These are phyloP conservation scores for Termitomyces eurrhizus DNA, from an alignment of 768 basidiomycete species.

Conservation along the genomic window DNA sequence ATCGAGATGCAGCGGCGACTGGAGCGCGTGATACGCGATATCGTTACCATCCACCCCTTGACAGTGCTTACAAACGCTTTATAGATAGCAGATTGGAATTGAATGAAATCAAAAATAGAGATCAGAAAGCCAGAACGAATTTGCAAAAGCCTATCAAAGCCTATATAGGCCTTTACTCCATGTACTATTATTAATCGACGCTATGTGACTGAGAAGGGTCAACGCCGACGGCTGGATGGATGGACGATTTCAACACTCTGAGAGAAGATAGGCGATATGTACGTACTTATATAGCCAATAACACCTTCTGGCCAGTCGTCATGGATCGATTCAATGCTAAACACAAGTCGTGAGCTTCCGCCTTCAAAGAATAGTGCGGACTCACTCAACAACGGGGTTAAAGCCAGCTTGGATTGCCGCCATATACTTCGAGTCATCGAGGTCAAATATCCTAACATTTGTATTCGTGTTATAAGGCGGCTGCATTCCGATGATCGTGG, in stretches of 20 bases:
- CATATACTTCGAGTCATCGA: constrained; percentile 26
- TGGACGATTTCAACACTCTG: not conserved
- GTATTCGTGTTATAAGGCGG: constrained; percentile 28
- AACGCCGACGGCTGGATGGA: not conserved
- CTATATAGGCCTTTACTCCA: not conserved
- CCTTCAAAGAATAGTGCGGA: not conserved
- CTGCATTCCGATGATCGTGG: constrained; percentile 23
- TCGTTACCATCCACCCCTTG: too few relatives aligned
- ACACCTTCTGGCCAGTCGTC: too few relatives aligned
- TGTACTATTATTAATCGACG: not conserved
- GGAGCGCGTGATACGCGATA: too few relatives aligned
- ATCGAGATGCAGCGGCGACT: too few relatives aligned
- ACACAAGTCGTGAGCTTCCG: not conserved
- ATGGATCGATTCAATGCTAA: constrained; percentile 22
- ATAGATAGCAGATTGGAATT: too few relatives aligned
- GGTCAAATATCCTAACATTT: constrained; percentile 24
- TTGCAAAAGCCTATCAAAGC: not conserved
- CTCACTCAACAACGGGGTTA: constrained; percentile 25
- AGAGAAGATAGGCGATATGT: not conserved
- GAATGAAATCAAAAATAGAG: too few relatives aligned
- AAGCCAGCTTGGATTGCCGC: constrained; percentile 22
- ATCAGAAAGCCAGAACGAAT: not conserved
- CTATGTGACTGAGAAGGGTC: constrained; percentile 2
- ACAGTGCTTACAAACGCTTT: too few relatives aligned
- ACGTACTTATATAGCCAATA: too few relatives aligned